Percentiles rank a stretch among this genome's conserved stretches.
These are phyloP conservation scores for Cercospora brassicicola DNA, from an alignment of 2,329 filamentous ascomycete species.

Conservation along the genomic window DNA sequence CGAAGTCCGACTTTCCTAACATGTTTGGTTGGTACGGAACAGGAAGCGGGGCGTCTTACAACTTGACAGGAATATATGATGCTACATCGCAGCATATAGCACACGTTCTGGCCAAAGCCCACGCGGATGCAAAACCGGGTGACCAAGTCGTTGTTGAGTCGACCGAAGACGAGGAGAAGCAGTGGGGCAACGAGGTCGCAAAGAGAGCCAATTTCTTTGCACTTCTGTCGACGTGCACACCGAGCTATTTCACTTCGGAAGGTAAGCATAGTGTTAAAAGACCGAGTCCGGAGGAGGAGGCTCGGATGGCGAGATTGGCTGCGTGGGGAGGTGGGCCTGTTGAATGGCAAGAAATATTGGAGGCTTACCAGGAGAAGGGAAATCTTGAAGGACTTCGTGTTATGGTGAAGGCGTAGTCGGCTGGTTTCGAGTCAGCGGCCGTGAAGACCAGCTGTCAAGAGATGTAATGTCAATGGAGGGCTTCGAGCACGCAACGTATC, in stretches of 20 bases:
- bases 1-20: background rate
- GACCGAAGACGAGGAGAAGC: background rate
- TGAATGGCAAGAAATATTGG: background rate
- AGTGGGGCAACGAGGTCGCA: background rate
- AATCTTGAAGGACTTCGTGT: no score
- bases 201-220: background rate
- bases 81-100: background rate
- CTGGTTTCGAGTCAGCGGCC: no score
- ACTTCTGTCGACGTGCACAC: no score
- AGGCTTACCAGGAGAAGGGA: background rate
- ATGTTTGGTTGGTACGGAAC: background rate
- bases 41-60: background rate
- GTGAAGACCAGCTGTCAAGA: no score
- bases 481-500: no score
- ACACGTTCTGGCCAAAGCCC: background rate
- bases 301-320: background rate
- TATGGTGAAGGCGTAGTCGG: no score
- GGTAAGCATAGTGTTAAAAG: no score
- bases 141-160: background rate
- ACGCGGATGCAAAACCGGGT: background rate
- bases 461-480: no score
- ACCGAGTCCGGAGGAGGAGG: background rate
- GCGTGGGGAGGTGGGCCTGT: background rate
- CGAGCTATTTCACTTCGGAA: no score
- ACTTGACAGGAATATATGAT: background rate